A percentile compares a stretch with the other conserved stretches of the same genome.
phyloP scores from a whole-genome alignment of 805 yeast species.

The Metschnikowia picachoensis region DNA sequence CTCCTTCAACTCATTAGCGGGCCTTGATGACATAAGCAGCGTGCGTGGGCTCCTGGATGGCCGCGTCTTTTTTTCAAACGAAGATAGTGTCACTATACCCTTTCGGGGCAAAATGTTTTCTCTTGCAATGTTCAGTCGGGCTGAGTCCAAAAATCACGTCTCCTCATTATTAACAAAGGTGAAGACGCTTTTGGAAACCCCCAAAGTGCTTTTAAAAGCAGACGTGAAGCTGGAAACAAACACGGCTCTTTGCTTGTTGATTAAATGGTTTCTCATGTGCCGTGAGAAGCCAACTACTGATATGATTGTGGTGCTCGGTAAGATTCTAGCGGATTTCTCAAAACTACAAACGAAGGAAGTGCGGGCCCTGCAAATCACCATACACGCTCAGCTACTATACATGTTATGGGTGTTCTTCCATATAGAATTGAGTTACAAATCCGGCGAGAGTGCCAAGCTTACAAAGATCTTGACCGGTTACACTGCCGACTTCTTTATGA shows the following conservation, averaged over 20 bases:
- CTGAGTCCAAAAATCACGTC: slow-evolving; percentile 16
- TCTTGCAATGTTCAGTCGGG: slow-evolving; percentile 24
- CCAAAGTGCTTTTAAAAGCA: slow-evolving; percentile 2
- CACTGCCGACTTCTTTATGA: slow-evolving; percentile 19
- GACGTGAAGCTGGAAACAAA: slow-evolving; percentile 14
- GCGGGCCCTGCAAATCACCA: slow-evolving; percentile 7
- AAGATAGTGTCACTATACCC: slow-evolving; percentile 6
- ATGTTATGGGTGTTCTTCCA: slow-evolving; percentile 10
- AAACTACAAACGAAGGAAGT: slow-evolving; percentile 16
- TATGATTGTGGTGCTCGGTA: slow-evolving; percentile 16
- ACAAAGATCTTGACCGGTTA: neutral
- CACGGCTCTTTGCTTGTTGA: slow-evolving; percentile 19
- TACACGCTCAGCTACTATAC: slow-evolving; percentile 14
- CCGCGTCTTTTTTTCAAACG: slow-evolving; percentile 10
- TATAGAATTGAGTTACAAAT: slow-evolving; percentile 5
- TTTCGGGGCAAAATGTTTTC: slow-evolving; percentile 22
- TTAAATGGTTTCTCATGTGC: slow-evolving; percentile 31
- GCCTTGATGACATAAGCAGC: slow-evolving; percentile 4
- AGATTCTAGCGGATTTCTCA: slow-evolving; percentile 14
- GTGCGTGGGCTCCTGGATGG: slow-evolving; percentile 12
- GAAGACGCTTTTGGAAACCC: slow-evolving; percentile 14
- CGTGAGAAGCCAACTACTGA: slow-evolving; percentile 25
- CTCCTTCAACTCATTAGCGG: slow-evolving; percentile 6
- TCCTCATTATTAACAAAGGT: slow-evolving; percentile 21
- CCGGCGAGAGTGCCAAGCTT: neutral